phyloP scores from a whole-genome alignment of 2,329 filamentous ascomycete genomes.

The Bretziella fagacearum region DNA sequence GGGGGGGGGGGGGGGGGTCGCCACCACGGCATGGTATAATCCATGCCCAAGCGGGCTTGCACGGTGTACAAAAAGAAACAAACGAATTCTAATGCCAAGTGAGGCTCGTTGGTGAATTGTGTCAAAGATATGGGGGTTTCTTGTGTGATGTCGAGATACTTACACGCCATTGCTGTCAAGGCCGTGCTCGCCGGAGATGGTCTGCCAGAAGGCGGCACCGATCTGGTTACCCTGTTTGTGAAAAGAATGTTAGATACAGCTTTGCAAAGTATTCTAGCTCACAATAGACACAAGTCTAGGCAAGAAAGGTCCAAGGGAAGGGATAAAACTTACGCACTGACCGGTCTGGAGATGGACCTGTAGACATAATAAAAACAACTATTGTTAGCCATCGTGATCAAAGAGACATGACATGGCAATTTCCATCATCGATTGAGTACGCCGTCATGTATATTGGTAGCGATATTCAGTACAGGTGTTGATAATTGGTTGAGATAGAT shows the following conservation, averaged over 20 bases:
- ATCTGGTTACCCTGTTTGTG: slow-evolving; percentile 92
- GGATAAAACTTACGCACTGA: slow-evolving; percentile 62
- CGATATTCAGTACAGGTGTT: not conserved
- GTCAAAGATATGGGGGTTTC: not conserved
- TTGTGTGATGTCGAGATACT: slow-evolving; percentile 29
- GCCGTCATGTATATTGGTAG: not conserved
- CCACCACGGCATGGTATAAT: not conserved
- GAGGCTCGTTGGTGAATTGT: too few species aligned
- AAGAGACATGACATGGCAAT: not conserved
- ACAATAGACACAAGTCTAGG: slow-evolving; percentile 9
- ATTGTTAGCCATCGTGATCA: slow-evolving; percentile 9
- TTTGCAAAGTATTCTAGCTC: not conserved
- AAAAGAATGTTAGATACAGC: slow-evolving; percentile 24
- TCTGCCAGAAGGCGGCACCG: slow-evolving; percentile 98
- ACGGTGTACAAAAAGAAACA: not conserved
- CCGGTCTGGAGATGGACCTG: slow-evolving; percentile 99
- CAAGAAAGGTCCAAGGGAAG: not conserved
- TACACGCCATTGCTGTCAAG: slow-evolving; percentile 95
- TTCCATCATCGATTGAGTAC: slow-evolving; percentile 8
- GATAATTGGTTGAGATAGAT: not conserved
- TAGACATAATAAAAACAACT: slow-evolving; percentile 30
- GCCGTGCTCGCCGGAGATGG: slow-evolving; percentile 79
- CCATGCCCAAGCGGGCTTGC: not conserved
- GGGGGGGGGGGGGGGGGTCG: not conserved
- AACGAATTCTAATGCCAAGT: too few species aligned